A percentile compares a stretch with the other conserved stretches of the same genome.
These are phyloP conservation scores for Termitomyces sp. DNA, from an alignment of 768 basidiomycete species.

Conservation along the genomic window DNA sequence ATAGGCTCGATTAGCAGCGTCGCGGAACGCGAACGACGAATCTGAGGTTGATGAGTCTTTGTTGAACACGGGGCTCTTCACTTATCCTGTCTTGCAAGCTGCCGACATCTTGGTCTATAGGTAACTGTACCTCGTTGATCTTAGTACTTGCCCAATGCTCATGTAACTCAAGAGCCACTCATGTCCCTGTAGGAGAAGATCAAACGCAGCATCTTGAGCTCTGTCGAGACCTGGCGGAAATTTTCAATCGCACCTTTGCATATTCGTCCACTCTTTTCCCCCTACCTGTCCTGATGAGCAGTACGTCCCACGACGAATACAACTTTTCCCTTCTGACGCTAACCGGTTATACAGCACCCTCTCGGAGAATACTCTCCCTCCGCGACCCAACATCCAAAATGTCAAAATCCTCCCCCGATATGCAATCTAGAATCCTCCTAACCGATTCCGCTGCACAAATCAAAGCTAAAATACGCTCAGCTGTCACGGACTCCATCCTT, in stretches of 20 bases:
- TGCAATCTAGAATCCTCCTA: constrained; percentile 79
- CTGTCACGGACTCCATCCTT: constrained; percentile 79
- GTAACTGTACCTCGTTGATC: constrained; percentile 33
- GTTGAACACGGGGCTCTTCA: constrained; percentile 82
- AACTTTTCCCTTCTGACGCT: neutral
- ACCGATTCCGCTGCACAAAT: constrained; percentile 70
- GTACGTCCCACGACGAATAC: constrained; percentile 39
- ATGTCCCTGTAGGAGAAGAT: constrained; percentile 96
- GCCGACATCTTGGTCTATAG: constrained; percentile 88
- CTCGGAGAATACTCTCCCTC: constrained; percentile 81
- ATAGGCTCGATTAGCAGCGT: constrained; percentile 71
- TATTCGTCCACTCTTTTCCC: constrained; percentile 55
- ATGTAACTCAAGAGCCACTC: constrained; percentile 60
- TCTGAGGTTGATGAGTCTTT: constrained; percentile 78
- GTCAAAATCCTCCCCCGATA: constrained; percentile 88
- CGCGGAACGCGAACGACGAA: constrained; percentile 70
- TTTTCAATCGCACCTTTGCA: constrained; percentile 72
- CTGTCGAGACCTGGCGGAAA: constrained; percentile 75
- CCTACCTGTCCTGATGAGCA: constrained; percentile 66
- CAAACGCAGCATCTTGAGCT: constrained; percentile 94
- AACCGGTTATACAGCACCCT: constrained; percentile 49
- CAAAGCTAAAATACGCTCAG: constrained; percentile 64
- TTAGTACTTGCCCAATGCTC: neutral
- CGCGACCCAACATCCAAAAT: constrained; percentile 86
- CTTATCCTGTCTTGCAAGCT: constrained; percentile 91